Evolutionary conservation across 1,139 yeast genomes (phyloP).

Genomic region (Yarrowia galli): DNA sequence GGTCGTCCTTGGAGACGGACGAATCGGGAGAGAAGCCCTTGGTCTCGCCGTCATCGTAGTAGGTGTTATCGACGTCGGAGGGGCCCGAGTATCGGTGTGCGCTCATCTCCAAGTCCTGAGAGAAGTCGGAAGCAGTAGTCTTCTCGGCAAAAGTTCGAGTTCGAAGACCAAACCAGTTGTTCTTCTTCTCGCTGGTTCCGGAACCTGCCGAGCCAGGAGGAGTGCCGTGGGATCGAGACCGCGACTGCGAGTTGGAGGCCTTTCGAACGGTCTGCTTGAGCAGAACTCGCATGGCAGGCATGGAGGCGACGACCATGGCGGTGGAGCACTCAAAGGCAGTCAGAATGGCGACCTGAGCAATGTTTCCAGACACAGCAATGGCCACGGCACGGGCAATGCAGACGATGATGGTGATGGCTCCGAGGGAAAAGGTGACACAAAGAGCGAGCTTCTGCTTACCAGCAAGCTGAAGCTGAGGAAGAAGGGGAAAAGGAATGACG

Average conservation of each 20-base stretch:
- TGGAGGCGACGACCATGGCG: constrained; percentile 47
- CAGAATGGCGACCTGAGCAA: constrained; percentile 45
- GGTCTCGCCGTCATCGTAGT: constrained; percentile 29
- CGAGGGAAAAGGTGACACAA: constrained; percentile 47
- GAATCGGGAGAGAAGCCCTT: constrained; percentile 27
- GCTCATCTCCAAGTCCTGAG: constrained; percentile 32
- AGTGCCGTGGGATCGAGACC: constrained; percentile 19
- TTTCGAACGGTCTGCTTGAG: constrained; percentile 41
- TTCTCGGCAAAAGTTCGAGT: constrained; percentile 29
- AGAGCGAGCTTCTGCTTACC: constrained; percentile 46
- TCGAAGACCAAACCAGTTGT: constrained; percentile 33
- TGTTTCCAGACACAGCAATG: constrained; percentile 44
- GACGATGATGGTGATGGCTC: constrained; percentile 47
- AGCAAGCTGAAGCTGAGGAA: constrained; percentile 44
- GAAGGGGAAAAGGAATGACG: constrained; percentile 48
- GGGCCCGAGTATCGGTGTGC: constrained; percentile 25
- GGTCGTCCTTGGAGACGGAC: constrained; percentile 19
- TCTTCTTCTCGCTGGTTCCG: constrained; percentile 24
- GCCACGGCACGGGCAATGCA: constrained; percentile 46
- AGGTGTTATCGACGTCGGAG: constrained; percentile 14
- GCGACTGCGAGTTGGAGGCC: constrained; percentile 39
- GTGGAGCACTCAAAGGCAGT: constrained; percentile 49
- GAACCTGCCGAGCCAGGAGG: constrained; percentile 35
- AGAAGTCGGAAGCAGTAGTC: constrained; percentile 12
- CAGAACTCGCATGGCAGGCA: constrained; percentile 48